phyloP scores from a whole-genome alignment of 140 eudicot species.

The Ambrosia hybrid region DNA sequence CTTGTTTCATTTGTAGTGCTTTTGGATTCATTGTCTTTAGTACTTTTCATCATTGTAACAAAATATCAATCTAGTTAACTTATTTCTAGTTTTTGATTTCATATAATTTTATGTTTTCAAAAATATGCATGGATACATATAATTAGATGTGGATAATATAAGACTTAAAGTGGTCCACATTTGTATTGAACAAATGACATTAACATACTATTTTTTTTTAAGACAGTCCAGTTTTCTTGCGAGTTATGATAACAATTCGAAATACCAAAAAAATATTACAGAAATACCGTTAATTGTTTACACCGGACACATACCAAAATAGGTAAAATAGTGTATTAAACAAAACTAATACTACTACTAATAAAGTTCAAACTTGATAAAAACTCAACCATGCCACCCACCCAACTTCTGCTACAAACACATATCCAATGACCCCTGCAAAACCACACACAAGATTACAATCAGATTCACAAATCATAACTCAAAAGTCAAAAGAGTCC shows the following conservation, averaged over 20 bases:
- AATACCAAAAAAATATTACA: not conserved
- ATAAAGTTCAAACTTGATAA: not conserved
- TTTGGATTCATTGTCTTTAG: too few species aligned
- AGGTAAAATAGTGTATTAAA: not conserved
- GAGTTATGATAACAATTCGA: not conserved
- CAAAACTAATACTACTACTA: constrained; percentile 11
- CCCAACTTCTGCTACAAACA: constrained; percentile 7
- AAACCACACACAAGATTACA: constrained; percentile 8
- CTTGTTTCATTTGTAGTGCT: too few species aligned
- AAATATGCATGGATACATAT: too few species aligned
- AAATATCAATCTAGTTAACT: too few species aligned
- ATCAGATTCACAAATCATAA: not conserved
- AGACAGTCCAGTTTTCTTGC: too few species aligned
- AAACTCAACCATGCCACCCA: not conserved
- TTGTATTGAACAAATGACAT: too few species aligned
- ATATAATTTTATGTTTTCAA: too few species aligned
- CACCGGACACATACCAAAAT: not conserved
- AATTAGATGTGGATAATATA: too few species aligned
- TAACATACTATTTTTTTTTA: too few species aligned
- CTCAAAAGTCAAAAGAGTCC: not conserved
- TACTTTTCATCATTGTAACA: too few species aligned
- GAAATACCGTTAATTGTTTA: not conserved
- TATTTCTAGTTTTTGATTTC: too few species aligned
- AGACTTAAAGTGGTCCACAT: too few species aligned
- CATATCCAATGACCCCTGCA: constrained; percentile 7